These are phyloP conservation scores for Aspergillus sp. DNA, from an alignment of 2,329 filamentous ascomycete genomes.

Conservation along the genomic window DNA sequence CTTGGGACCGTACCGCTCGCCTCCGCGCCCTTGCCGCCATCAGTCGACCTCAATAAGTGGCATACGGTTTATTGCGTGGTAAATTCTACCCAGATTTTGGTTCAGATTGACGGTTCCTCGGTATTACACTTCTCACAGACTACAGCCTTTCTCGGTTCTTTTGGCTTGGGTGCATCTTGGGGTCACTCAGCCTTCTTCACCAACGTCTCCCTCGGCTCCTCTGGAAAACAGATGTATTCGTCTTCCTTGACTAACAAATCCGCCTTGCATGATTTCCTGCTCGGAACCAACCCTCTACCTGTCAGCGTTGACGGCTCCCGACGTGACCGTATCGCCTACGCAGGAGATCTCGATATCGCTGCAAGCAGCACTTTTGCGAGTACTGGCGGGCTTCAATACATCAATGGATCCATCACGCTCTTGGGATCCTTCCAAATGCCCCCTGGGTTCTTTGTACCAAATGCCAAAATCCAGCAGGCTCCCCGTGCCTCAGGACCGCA, in stretches of 20 bases:
- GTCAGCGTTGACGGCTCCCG: conserved; percentile 32
- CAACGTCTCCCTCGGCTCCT: conserved; percentile 6
- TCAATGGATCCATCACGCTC: conserved; percentile 9
- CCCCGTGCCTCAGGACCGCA: conserved; percentile 3
- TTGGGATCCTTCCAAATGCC: conserved; percentile 8
- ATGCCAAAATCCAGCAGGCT: conserved; percentile 8
- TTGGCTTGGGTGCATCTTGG: conserved; percentile 26
- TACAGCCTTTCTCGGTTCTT: conserved; percentile 22
- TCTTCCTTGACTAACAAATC: conserved; percentile 19
- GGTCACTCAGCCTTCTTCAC: conserved; percentile 17
- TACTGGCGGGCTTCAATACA: conserved; percentile 6
- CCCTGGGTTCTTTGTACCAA: conserved; percentile 8
- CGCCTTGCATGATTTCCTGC: conserved; percentile 28
- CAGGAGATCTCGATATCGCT: conserved; percentile 9
- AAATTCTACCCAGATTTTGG: conserved; percentile 3
- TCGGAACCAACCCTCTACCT: conserved; percentile 27
- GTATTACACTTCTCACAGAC: conserved; percentile 23
- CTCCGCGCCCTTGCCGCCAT: conserved; percentile 1
- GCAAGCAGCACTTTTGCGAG: conserved; percentile 7
- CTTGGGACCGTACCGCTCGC: conserved; percentile 2
- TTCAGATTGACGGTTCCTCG: conserved; percentile 2
- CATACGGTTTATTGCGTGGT: conserved; percentile 5
- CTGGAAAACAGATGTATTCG: conserved; percentile 15
- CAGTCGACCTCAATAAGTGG: conserved; percentile 4
- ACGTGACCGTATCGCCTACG: conserved; percentile 10